A percentile compares a stretch with the other conserved stretches of the same genome.
Conservation (phyloP, 1,284 basidiomycete genomes). For the Pyrrhoderma noxium region DNA sequence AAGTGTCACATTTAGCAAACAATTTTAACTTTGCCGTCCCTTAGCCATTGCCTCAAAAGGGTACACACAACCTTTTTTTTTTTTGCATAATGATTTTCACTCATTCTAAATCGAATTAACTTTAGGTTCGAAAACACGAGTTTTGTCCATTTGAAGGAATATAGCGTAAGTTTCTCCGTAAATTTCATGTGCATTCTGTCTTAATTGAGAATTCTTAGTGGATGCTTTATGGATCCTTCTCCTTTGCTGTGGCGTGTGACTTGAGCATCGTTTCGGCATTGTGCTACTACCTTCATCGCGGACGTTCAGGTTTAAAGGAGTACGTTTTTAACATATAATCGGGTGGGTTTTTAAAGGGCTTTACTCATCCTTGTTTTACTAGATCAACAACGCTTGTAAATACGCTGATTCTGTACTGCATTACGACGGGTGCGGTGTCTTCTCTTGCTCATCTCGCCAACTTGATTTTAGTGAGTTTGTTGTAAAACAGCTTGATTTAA, state of each 20-base stretch:
- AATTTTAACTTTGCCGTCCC: too few species aligned
- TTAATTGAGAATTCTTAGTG: conserved; percentile 1
- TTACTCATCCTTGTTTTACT: neutral
- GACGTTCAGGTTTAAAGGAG: neutral
- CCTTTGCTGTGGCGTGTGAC: neutral
- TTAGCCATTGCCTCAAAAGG: too few species aligned
- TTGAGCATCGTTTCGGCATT: neutral
- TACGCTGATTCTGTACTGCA: conserved; percentile 10
- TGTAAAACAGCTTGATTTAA: neutral
- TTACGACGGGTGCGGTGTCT: conserved; percentile 1
- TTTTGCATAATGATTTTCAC: too few species aligned
- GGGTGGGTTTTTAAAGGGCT: neutral
- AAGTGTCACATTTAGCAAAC: too few species aligned
- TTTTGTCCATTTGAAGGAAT: neutral
- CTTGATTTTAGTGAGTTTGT: conserved; percentile 4
- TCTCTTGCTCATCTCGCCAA: conserved; percentile 1
- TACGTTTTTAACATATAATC: neutral
- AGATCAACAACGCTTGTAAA: conserved; percentile 1
- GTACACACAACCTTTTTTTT: too few species aligned
- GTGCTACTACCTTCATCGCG: conserved; percentile 1
- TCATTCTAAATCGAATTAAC: neutral
- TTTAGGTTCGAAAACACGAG: neutral
- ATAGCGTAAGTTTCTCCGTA: neutral
- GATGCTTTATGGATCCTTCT: conserved; percentile 1
- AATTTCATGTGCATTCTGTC: neutral